Conservation (phyloP, 371 early-diverging fungal species). For the Dinochytrium kinnereticum region DNA sequence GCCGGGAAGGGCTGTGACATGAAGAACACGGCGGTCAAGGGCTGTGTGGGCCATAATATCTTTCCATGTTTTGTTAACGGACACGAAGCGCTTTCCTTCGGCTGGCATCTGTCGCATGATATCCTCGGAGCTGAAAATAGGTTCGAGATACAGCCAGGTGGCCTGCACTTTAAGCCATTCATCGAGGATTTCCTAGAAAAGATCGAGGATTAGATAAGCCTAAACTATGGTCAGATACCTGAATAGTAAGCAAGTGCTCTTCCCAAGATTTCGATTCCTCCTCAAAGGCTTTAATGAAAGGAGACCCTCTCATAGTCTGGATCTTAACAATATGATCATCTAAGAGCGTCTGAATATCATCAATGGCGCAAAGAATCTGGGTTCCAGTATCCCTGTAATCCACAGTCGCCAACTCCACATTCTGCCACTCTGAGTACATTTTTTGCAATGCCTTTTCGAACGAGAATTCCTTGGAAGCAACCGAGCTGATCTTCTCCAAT, state of each 20-base stretch:
- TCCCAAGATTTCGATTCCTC: constrained; percentile 56
- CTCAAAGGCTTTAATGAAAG: constrained; percentile 62
- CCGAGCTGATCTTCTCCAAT: constrained; percentile 52
- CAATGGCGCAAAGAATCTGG: constrained; percentile 54
- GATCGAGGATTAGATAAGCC: not conserved
- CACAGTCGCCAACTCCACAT: constrained; percentile 51
- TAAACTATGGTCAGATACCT: constrained; percentile 32
- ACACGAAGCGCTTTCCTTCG: constrained; percentile 57
- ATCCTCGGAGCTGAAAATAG: constrained; percentile 63
- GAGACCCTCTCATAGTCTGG: constrained; percentile 61
- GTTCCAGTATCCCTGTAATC: constrained; percentile 61
- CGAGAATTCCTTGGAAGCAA: constrained; percentile 60
- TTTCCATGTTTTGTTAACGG: constrained; percentile 61
- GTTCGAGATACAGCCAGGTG: constrained; percentile 62
- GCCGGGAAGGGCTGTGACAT: constrained; percentile 55
- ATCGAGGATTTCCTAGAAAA: constrained; percentile 54
- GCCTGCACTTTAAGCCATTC: constrained; percentile 64
- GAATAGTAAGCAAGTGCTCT: constrained; percentile 49
- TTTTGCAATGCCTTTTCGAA: constrained; percentile 62
- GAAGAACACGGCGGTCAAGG: constrained; percentile 47
- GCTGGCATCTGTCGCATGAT: constrained; percentile 65
- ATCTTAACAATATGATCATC: constrained; percentile 65
- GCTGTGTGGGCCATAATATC: constrained; percentile 57
- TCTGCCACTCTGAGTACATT: constrained; percentile 62
- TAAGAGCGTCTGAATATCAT: constrained; percentile 57